These are phyloP conservation scores for Sclerospora graminicola DNA, from an alignment of 352 stramenopile genomes.

Conservation along the genomic window DNA sequence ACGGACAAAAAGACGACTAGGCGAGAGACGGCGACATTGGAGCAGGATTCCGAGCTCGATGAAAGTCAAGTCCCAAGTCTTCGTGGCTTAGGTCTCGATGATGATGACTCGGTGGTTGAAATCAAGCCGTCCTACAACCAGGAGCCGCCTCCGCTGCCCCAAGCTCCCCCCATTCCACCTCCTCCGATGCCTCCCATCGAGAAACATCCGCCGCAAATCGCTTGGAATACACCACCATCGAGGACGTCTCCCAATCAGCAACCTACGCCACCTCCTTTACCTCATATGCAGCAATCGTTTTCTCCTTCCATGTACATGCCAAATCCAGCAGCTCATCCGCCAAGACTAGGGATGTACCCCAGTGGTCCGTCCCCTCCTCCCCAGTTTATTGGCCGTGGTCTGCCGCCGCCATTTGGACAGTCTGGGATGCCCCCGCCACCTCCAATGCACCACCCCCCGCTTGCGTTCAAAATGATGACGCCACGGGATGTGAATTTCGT, in stretches of 20 bases:
- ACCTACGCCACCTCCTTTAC: slow-evolving; percentile 11
- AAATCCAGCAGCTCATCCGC: slow-evolving; percentile 13
- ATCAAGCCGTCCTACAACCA: slow-evolving; percentile 3
- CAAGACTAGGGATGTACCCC: slow-evolving; percentile 29
- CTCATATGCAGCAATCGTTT: slow-evolving; percentile 30
- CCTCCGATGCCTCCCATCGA: slow-evolving; percentile 16
- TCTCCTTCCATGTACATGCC: slow-evolving; percentile 29
- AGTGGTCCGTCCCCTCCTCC: slow-evolving; percentile 12
- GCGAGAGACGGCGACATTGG: background rate
- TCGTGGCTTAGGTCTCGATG: slow-evolving; percentile 53
- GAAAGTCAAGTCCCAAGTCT: slow-evolving; percentile 59
- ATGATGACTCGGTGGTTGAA: slow-evolving; percentile 33
- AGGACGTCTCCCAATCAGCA: slow-evolving; percentile 13
- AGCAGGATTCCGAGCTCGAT: slow-evolving; percentile 47
- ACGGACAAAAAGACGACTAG: background rate
- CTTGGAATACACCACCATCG: slow-evolving; percentile 22
- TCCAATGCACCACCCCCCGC: slow-evolving; percentile 33
- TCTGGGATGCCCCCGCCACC: slow-evolving; percentile 15
- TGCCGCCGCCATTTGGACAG: slow-evolving; percentile 12
- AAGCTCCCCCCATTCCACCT: slow-evolving; percentile 12
- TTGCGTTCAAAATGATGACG: slow-evolving; percentile 79
- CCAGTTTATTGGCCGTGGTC: slow-evolving; percentile 15
- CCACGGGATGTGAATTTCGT: slow-evolving; percentile 79
- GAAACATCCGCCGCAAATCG: slow-evolving; percentile 15
- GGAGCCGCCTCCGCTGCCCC: slow-evolving; percentile 15